phyloP scores from a whole-genome alignment of 345 rosid genomes.

The Dipteronia sinensis region DNA sequence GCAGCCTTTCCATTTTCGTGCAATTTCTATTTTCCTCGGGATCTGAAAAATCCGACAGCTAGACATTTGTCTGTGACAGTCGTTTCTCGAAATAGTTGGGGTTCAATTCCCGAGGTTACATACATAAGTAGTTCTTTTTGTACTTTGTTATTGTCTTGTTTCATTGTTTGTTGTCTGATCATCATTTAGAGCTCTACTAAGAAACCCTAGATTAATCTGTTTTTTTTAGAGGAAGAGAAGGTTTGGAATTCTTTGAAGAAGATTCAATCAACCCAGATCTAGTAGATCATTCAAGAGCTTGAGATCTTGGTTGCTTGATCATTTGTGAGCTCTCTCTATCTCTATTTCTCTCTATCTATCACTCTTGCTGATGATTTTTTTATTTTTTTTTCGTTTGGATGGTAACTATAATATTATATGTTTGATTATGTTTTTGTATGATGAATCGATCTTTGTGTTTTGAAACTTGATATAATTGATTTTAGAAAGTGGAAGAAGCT shows the following conservation, averaged over 20 bases:
- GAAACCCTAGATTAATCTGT: not conserved
- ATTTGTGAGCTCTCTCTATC: constrained; percentile 26
- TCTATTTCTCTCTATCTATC: not conserved
- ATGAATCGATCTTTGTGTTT: not conserved
- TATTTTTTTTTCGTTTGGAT: not conserved
- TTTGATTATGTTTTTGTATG: constrained; percentile 6
- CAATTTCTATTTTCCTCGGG: constrained; percentile 34
- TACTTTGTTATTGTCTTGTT: not conserved
- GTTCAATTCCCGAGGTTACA: constrained; percentile 45
- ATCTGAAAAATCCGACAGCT: constrained; percentile 43
- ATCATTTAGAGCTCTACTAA: constrained; percentile 13
- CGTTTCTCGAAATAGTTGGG: not conserved
- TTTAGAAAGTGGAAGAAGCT: not conserved
- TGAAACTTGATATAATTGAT: not conserved
- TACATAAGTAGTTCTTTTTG: not conserved
- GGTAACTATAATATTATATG: not conserved
- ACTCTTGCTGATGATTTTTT: not conserved
- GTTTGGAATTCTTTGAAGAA: constrained; percentile 14
- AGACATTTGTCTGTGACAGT: constrained; percentile 12
- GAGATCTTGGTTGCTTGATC: constrained; percentile 32
- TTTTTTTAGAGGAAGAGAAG: constrained; percentile 10
- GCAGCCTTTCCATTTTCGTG: constrained; percentile 17
- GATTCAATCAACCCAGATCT: constrained; percentile 37
- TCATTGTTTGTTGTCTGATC: constrained; percentile 11
- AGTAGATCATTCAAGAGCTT: constrained; percentile 20